Evolutionary conservation across 495 filamentous ascomycete species (phyloP).

Genomic region (Extremus antarcticus): DNA sequence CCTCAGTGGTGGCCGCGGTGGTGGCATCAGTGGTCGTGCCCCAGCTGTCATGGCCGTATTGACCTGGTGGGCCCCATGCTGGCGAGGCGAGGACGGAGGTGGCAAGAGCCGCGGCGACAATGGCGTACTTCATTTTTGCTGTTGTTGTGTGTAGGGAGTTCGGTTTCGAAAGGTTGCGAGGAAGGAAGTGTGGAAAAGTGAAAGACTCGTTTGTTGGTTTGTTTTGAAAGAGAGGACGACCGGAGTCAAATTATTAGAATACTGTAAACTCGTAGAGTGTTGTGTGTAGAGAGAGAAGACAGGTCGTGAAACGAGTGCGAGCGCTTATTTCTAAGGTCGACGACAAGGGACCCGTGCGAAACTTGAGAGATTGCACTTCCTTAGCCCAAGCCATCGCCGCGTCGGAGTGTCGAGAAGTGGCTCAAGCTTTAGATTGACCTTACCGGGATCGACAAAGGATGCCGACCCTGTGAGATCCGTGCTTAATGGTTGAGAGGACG

Average conservation of each 20-base stretch:
- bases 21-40: no score
- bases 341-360: not conserved
- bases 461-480: not conserved
- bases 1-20: not conserved
- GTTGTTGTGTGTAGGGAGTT: not conserved
- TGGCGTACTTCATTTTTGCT: slow-evolving; percentile 3
- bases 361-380: not conserved
- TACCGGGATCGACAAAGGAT: not conserved
- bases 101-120: not conserved
- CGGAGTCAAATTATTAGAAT: slow-evolving; percentile 1
- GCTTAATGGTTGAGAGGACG: not conserved
- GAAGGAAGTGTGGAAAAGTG: not conserved
- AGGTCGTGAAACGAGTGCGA: not conserved
- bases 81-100: not conserved
- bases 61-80: not conserved
- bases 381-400: not conserved
- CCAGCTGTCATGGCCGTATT: no score
- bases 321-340: not conserved
- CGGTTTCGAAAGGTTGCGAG: not conserved
- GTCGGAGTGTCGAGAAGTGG: not conserved
- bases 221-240: slow-evolving; percentile 3
- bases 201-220: not conserved
- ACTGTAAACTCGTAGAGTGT: not conserved
- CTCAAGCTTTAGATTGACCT: not conserved
- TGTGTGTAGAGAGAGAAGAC: slow-evolving; percentile 1